Evolutionary conservation across 805 yeast genomes (phyloP).

Genomic region (Candida anglica): DNA sequence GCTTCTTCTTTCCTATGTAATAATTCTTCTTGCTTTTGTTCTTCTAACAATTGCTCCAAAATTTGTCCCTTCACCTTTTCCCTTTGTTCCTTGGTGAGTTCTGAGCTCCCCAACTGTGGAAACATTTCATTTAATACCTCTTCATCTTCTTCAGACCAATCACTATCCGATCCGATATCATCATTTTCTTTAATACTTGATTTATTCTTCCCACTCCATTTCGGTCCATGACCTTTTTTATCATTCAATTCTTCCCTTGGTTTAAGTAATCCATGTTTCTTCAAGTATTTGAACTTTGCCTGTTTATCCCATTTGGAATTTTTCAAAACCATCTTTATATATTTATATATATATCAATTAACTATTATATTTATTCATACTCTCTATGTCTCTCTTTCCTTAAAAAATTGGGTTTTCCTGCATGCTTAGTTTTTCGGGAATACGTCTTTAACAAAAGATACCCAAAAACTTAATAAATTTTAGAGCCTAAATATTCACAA

Average conservation of each 20-base stretch:
- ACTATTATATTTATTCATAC: no score
- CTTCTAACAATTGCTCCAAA: slow-evolving; percentile 18
- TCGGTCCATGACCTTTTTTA: slow-evolving; percentile 14
- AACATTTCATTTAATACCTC: slow-evolving; percentile 36
- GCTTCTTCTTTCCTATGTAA: slow-evolving; percentile 6
- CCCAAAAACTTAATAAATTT: no score
- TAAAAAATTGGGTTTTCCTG: no score
- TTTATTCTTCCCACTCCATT: slow-evolving; percentile 32
- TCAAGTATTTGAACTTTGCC: slow-evolving; percentile 35
- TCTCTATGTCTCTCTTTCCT: no score
- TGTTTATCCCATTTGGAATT: slow-evolving; percentile 42
- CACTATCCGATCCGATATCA: slow-evolving; percentile 32
- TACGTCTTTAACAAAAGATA: no score
- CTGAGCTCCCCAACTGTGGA: slow-evolving; percentile 33
- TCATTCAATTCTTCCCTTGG: slow-evolving; percentile 6
- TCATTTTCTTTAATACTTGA: slow-evolving; percentile 18
- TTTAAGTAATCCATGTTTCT: slow-evolving; percentile 33
- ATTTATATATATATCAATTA: background rate
- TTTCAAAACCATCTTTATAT: slow-evolving; percentile 33
- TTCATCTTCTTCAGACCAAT: slow-evolving; percentile 28
- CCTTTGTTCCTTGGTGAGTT: slow-evolving; percentile 31
- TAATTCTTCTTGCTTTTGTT: slow-evolving; percentile 9
- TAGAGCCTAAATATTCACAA: background rate
- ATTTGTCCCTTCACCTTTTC: slow-evolving; percentile 33
- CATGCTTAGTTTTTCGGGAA: no score